These are phyloP conservation scores for Physaria fendleri DNA, from an alignment of 345 rosid species.

Conservation along the genomic window DNA sequence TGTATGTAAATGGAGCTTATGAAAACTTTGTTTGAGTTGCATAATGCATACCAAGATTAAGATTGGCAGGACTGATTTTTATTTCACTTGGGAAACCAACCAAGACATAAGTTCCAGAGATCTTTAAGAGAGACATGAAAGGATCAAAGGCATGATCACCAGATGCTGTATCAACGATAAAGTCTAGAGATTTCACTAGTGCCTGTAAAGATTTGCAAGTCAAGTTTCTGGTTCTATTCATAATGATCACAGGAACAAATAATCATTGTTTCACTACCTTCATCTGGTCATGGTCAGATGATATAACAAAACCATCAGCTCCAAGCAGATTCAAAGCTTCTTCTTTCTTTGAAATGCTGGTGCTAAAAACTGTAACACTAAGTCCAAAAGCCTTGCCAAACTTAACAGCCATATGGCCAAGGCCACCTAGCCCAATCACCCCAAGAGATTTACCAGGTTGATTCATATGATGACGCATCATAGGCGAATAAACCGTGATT, in stretches of 20 bases:
- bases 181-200: conserved; percentile 58
- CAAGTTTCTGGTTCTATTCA: background rate
- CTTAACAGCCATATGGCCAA: conserved; percentile 94
- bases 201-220: conserved; percentile 35
- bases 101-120: conserved; percentile 51
- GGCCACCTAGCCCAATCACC: conserved; percentile 89
- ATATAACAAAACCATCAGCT: conserved; percentile 59
- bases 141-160: conserved; percentile 86
- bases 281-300: conserved; percentile 71
- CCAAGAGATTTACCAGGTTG: conserved; percentile 77
- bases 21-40: background rate
- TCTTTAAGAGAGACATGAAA: conserved; percentile 69
- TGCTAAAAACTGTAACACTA: conserved; percentile 73
- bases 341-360: conserved; percentile 67
- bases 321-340: conserved; percentile 69
- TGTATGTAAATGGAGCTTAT: background rate
- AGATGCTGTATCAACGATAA: conserved; percentile 76
- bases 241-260: background rate
- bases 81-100: conserved; percentile 86
- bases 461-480: conserved; percentile 76
- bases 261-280: conserved; percentile 37
- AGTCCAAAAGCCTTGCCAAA: conserved; percentile 93
- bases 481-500: conserved; percentile 77
- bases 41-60: conserved; percentile 41
- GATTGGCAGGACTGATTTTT: conserved; percentile 69